phyloP scores from a whole-genome alignment of 192 early-diverging fungal species.

The Linnemannia zychae region DNA sequence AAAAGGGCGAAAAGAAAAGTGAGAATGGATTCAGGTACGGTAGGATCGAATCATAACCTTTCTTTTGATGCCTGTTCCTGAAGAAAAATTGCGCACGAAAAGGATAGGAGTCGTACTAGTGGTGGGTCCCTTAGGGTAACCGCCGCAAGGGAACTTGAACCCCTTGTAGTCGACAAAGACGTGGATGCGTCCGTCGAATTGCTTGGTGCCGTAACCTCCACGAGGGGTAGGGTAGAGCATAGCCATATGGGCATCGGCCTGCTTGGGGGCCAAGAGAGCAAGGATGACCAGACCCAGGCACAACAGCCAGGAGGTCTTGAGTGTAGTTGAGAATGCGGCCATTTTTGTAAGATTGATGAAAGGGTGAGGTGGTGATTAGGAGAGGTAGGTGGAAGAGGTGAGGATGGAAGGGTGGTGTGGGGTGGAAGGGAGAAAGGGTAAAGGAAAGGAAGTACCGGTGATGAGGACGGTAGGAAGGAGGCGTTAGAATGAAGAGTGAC shows the following conservation, averaged over 20 bases:
- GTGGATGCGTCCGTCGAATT: conserved; percentile 35
- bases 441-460: neutral
- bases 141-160: conserved; percentile 39
- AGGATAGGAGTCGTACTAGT: conserved; percentile 4
- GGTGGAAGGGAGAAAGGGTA: neutral
- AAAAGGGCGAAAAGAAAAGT: neutral
- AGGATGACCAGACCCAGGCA: conserved; percentile 30
- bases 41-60: neutral
- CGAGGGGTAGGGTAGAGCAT: conserved; percentile 45
- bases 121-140: conserved; percentile 35
- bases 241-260: conserved; percentile 41
- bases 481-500: conserved; percentile 9
- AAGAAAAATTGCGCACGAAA: neutral
- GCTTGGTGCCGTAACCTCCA: conserved; percentile 38
- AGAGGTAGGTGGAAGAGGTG: neutral
- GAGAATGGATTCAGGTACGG: neutral
- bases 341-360: neutral
- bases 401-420: neutral
- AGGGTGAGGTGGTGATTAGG: neutral
- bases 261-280: conserved; percentile 19
- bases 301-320: conserved; percentile 32
- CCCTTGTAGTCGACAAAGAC: conserved; percentile 33
- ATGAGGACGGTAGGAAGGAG: conserved; percentile 17
- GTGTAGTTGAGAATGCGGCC: conserved; percentile 14
- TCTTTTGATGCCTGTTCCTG: too few relatives aligned